Evolutionary conservation across 805 yeast species (phyloP), one percentile per base, ranked within the genome.

Genomic region (Lipomyces sp.): DNA sequence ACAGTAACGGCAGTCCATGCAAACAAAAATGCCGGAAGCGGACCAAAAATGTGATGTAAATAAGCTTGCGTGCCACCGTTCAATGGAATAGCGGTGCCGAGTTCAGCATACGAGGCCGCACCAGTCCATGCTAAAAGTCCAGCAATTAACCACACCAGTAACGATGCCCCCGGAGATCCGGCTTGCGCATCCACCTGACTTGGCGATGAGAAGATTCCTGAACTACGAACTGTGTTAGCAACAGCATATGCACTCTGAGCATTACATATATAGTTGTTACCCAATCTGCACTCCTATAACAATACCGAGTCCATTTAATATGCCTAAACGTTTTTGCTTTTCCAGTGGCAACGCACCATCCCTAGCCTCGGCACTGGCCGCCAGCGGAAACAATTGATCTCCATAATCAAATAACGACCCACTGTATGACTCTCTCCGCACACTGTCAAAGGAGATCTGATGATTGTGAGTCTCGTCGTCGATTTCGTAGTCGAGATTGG

Each of bases 71-170:
- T 75, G 0, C 81, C 80, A 2, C 83, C 83, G 67, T 78, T 79
- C 10, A 74, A 70, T 6, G 83, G 83, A 24, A 80, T 74, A 2
- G 79, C 77, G 34, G 77, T 71, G 11, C 83, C 83, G 6, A 80
- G 71, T 66, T 80, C 83, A 4, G 81, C 81, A 61, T 75, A 80
- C 24, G 80, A 77, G 5, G 80, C 73, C 0, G 82, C 83, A 1
- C 83, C 83, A 2, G 82, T 78, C 81, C 81, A 80, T 1, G 81
- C 81, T 30, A 80, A 71, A 35, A 79, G 63, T 0, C 83, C 83
- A 5, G 81, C 77, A 3, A 76, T 69, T 0, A 74, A 62, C 83
- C 83, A 80, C 6, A 79, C 77, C 0, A 77, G 51, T 15, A 80
- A 65, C 5, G 82, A 73, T 11, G 77, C 74, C 3, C 78, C 81